Conservation (phyloP, 2,329 filamentous ascomycete genomes). For the Talaromyces sp. region DNA sequence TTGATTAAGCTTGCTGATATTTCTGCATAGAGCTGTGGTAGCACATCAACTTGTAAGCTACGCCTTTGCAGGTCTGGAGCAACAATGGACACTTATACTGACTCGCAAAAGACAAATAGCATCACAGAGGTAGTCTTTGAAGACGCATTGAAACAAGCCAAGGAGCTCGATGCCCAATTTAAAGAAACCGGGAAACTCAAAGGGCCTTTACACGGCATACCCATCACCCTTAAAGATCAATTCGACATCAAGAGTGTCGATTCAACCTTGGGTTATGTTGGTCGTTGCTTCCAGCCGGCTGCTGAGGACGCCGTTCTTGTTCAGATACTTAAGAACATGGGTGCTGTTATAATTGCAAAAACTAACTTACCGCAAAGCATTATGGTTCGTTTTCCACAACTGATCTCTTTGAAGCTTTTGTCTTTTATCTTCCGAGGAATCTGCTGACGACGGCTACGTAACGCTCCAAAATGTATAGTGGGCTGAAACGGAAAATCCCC, state of each 20-base stretch:
- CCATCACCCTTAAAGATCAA: slow-evolving; percentile 55
- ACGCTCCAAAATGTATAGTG: not conserved
- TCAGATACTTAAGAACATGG: slow-evolving; percentile 31
- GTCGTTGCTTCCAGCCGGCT: slow-evolving; percentile 47
- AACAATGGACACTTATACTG: not conserved
- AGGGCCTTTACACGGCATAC: slow-evolving; percentile 50
- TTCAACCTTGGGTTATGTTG: slow-evolving; percentile 48
- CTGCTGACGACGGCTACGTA: not conserved
- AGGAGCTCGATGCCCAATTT: slow-evolving; percentile 23
- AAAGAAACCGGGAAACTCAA: slow-evolving; percentile 36
- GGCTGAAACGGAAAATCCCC: slow-evolving; percentile 32
- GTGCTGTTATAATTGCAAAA: slow-evolving; percentile 51
- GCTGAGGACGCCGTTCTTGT: slow-evolving; percentile 5
- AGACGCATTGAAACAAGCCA: slow-evolving; percentile 22
- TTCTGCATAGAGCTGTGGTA: slow-evolving; percentile 22
- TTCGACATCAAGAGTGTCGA: slow-evolving; percentile 56
- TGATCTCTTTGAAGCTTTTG: not conserved
- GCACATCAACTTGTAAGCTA: slow-evolving; percentile 26
- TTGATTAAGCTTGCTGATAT: not conserved
- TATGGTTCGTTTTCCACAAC: slow-evolving; percentile 48
- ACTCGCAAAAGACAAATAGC: slow-evolving; percentile 33
- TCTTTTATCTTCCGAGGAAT: not conserved
- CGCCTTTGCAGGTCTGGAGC: not conserved
- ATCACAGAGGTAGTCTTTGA: slow-evolving; percentile 31
- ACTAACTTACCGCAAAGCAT: slow-evolving; percentile 56